Base-by-base conservation (phyloP, 2,329 filamentous ascomycete species). In the Phaeosphaeriaceae sp. region DNA sequence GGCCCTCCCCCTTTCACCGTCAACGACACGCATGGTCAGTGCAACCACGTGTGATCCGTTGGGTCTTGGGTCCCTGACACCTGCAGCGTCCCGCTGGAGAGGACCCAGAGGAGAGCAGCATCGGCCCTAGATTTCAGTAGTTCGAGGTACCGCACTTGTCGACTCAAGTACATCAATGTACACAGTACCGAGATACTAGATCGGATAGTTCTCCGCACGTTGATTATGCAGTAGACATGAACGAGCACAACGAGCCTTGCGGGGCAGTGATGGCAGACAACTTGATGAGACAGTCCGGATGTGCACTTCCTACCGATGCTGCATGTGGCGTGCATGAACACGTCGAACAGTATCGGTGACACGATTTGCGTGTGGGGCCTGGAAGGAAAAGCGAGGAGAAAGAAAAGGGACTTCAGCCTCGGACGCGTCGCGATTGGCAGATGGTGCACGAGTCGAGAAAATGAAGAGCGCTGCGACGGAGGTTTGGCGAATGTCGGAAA, bases 401-500 rank as follows among this genome's bases (percentile, higher is more conserved):
- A 22, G 19, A 23, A 22, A 52, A 28, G 35, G 24, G 35, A 40
- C 35, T 52, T 52, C 42, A 40, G 35, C 32, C 50, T 28, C 23
- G 50, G 50, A 23, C n/a, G 15, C 35, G 7, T 43, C 30, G 19
- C 28, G 30, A 52, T 52, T 52, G 50, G 50, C 22, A 32, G 50
- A 42, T 8, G 50, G 32, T 10, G 50, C 50, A n/a, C 35, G 35
- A 40, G 35, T 40, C 22, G 32, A 52, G 50, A 72, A 76, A 67
- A 77, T 77, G 74, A 77, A 65, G 71, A 60, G 68, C 64, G 65
- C 64, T 63, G 64, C 56, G 58, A 61, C 60, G 35, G 35, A 69
- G 63, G 68, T 74, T 75, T 75, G 61, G 60, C 62, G 64, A 65
- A 56, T 66, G 60, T 59, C 68, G 51, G 24, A 23, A 40, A n/a